Evolutionary conservation across 805 yeast genomes (phyloP).

Genomic region (Candida yuanshanica): DNA sequence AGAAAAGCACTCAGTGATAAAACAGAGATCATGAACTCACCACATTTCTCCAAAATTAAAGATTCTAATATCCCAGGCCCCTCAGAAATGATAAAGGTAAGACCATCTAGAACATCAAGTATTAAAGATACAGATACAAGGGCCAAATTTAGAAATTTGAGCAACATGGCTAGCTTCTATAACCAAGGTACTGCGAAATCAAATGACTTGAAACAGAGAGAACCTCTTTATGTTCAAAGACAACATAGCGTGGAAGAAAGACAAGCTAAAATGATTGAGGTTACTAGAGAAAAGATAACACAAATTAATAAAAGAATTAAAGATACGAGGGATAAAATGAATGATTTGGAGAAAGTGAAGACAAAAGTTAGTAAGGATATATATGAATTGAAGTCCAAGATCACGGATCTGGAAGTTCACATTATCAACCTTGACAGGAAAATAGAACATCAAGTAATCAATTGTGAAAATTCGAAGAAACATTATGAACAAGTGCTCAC

Average conservation of each 20-base stretch:
- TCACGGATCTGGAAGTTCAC: conserved; percentile 12
- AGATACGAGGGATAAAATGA: conserved; percentile 3
- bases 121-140: neutral
- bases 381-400: conserved; percentile 9
- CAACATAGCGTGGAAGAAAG: conserved; percentile 11
- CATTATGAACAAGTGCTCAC: conserved; percentile 14
- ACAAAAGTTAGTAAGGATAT: conserved; percentile 1
- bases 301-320: conserved; percentile 8
- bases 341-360: conserved; percentile 4
- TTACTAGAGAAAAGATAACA: conserved; percentile 7
- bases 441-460: conserved; percentile 4
- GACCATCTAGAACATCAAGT: neutral
- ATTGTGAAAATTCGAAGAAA: conserved; percentile 2
- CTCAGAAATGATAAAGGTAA: neutral
- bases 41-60: conserved; percentile 6
- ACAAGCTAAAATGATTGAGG: conserved; percentile 7
- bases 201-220: conserved; percentile 1
- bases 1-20: conserved; percentile 18
- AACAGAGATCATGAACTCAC: conserved; percentile 17
- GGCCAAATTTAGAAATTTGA: neutral
- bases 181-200: neutral
- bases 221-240: conserved; percentile 12
- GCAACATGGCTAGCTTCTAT: neutral
- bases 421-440: conserved; percentile 10
- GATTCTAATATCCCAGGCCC: neutral